These are phyloP conservation scores for Chlorella variabilis DNA, from an alignment of 163 green algal genomes.

Conservation along the genomic window DNA sequence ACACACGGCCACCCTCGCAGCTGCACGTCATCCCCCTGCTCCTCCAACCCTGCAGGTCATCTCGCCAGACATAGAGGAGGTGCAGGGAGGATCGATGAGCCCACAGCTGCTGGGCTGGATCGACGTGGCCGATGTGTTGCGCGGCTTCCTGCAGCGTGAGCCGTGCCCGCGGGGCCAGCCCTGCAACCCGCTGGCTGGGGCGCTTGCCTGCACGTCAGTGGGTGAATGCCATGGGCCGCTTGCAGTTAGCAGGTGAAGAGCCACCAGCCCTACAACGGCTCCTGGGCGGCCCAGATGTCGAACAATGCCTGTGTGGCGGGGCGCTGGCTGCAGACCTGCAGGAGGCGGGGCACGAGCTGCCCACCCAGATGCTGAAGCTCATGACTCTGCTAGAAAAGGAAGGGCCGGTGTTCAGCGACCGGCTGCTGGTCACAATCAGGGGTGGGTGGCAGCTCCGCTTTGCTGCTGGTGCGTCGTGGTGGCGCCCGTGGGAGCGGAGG, in stretches of 20 bases:
- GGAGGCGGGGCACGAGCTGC: conserved; percentile 30
- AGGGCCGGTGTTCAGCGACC: conserved; percentile 63
- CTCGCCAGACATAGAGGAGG: conserved; percentile 59
- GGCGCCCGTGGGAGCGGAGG: too few species aligned
- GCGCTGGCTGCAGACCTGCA: conserved; percentile 28
- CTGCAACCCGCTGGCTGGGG: not conserved
- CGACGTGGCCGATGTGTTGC: conserved; percentile 53
- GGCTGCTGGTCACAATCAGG: conserved; percentile 68
- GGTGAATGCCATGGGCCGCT: too few species aligned
- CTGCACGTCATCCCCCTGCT: not conserved
- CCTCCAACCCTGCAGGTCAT: conserved; percentile 32
- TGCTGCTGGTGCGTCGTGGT: not conserved
- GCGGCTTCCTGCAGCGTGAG: conserved; percentile 48
- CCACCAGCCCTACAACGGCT: too few species aligned
- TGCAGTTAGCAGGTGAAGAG: too few species aligned
- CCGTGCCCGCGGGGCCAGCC: not conserved
- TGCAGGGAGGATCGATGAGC: conserved; percentile 7
- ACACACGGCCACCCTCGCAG: too few species aligned
- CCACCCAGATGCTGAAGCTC: conserved; percentile 72
- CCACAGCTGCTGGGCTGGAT: conserved; percentile 75
- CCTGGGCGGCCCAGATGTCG: too few species aligned
- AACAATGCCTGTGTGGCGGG: too few species aligned
- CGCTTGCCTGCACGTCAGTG: not conserved
- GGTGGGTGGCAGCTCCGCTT: conserved; percentile 34
- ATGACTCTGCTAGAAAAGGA: conserved; percentile 77